phyloP scores from a whole-genome alignment of 805 yeast species.

The Sugiyamaella marilandica region DNA sequence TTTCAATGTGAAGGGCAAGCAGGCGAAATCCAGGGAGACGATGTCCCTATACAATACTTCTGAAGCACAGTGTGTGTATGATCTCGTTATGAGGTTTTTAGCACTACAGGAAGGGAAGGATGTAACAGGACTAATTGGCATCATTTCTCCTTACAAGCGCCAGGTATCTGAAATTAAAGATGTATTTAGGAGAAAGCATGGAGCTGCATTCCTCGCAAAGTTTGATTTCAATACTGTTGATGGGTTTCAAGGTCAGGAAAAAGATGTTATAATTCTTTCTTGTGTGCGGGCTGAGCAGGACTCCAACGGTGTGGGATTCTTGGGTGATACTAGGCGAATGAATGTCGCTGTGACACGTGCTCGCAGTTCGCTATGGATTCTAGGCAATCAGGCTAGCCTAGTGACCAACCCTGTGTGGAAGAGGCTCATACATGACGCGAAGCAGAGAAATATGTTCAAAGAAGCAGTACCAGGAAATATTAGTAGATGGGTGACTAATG shows the following conservation, averaged over 20 bases:
- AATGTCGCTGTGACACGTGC: conserved; percentile 96
- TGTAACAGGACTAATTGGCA: conserved; percentile 73
- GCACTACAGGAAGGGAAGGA: conserved; percentile 25
- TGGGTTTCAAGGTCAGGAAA: conserved; percentile 98
- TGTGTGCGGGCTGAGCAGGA: conserved; percentile 86
- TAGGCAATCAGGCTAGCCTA: conserved; percentile 74
- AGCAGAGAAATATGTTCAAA: conserved; percentile 10
- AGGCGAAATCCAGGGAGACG: conserved; percentile 37
- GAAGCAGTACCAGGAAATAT: conserved; percentile 5
- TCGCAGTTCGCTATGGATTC: conserved; percentile 82
- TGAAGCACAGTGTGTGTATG: conserved; percentile 73
- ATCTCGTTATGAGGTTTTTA: conserved; percentile 49
- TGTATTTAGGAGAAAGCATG: conserved; percentile 55
- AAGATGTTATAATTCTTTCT: conserved; percentile 86
- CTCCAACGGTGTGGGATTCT: conserved; percentile 65
- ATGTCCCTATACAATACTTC: conserved; percentile 64
- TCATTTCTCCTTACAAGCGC: conserved; percentile 92
- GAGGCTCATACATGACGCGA: conserved; percentile 45
- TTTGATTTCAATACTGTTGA: conserved; percentile 93
- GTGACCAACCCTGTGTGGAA: conserved; percentile 67
- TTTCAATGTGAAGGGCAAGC: conserved; percentile 55
- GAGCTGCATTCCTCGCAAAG: conserved; percentile 54
- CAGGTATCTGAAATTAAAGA: conserved; percentile 62
- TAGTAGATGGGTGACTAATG: too few species aligned
- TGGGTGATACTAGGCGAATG: conserved; percentile 81